phyloP scores from a whole-genome alignment of 768 basidiomycete species.

The Mycena capillaripes region DNA sequence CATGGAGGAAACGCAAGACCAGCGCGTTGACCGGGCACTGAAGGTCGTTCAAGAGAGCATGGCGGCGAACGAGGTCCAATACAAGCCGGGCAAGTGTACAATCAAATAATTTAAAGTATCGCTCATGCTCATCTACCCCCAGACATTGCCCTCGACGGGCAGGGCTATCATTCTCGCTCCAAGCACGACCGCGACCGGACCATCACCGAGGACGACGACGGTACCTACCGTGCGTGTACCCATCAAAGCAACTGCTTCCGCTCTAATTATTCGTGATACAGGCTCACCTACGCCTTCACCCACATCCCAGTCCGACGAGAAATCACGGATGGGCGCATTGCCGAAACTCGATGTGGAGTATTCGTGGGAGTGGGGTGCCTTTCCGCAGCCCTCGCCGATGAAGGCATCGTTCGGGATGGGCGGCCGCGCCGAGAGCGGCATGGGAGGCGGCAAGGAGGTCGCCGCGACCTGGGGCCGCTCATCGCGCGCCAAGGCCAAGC shows the following conservation, averaged over 20 bases:
- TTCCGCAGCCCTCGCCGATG: conserved; percentile 85
- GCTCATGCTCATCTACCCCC: conserved; percentile 4
- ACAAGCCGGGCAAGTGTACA: conserved; percentile 66
- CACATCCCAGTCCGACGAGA: conserved; percentile 1
- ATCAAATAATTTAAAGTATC: not conserved
- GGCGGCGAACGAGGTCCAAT: conserved; percentile 70
- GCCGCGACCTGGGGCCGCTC: conserved; percentile 30
- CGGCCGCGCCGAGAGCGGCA: conserved; percentile 49
- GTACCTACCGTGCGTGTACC: conserved; percentile 20
- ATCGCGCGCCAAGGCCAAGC: conserved; percentile 25
- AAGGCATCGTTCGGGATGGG: conserved; percentile 65
- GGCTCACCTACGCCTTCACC: conserved; percentile 44
- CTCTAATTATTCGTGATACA: not conserved
- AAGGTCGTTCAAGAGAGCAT: conserved; percentile 55
- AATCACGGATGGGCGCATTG: not conserved
- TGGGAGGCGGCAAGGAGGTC: conserved; percentile 40
- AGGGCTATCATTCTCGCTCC: conserved; percentile 79
- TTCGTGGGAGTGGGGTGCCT: conserved; percentile 95
- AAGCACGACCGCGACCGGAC: conserved; percentile 56
- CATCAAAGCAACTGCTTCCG: not conserved
- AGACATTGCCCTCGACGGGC: conserved; percentile 87
- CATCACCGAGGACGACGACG: conserved; percentile 50
- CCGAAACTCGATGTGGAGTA: conserved; percentile 63
- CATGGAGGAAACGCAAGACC: conserved; percentile 54
- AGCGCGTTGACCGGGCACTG: conserved; percentile 66